These are phyloP conservation scores for Ailanthus altissimus DNA, from an alignment of 345 rosid species.

Conservation along the genomic window DNA sequence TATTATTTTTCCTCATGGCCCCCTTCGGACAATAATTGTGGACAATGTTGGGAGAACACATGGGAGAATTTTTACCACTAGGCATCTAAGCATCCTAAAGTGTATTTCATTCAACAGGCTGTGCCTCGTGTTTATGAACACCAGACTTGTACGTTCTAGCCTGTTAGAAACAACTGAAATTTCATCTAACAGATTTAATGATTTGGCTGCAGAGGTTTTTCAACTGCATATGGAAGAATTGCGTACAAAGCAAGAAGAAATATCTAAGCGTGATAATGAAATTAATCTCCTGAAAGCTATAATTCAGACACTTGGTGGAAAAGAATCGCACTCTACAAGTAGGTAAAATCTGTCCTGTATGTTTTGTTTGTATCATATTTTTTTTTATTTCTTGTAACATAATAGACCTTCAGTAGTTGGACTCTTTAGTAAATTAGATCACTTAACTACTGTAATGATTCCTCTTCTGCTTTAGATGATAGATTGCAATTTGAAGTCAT, in stretches of 20 bases:
- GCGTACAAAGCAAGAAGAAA: constrained; percentile 86
- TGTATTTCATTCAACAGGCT: not conserved
- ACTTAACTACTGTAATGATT: not conserved
- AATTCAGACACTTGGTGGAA: constrained; percentile 89
- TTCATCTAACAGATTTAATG: not conserved
- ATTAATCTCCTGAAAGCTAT: constrained; percentile 93
- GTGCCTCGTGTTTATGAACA: not conserved
- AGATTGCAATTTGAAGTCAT: too few relatives aligned
- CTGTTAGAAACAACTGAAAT: not conserved
- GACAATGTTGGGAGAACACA: not conserved
- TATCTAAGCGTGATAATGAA: constrained; percentile 74
- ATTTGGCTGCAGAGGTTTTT: constrained; percentile 77
- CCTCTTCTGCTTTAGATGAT: not conserved
- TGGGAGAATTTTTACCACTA: not conserved
- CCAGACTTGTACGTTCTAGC: not conserved
- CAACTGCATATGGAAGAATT: constrained; percentile 92
- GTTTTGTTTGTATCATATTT: not conserved
- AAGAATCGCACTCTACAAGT: constrained; percentile 36
- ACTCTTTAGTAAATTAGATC: not conserved
- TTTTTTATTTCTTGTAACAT: not conserved
- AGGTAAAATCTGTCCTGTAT: constrained; percentile 5
- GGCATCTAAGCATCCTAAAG: too few relatives aligned
- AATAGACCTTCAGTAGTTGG: not conserved
- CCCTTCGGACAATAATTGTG: not conserved
- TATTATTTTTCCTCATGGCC: not conserved